Conservation (phyloP, 2,329 filamentous ascomycete genomes). For the Microsporum ferrugineum region DNA sequence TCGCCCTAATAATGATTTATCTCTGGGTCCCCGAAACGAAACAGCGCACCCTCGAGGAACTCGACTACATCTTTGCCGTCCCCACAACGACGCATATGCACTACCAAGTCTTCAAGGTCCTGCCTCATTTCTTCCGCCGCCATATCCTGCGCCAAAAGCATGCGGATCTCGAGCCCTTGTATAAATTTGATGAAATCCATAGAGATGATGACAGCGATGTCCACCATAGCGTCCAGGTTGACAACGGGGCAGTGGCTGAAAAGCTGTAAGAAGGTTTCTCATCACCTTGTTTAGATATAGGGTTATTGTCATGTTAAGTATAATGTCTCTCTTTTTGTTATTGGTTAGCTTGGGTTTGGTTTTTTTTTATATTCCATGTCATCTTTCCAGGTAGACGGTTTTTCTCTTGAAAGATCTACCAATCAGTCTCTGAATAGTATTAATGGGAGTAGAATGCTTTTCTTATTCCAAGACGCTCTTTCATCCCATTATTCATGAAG, state of each 20-base stretch:
- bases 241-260: not conserved
- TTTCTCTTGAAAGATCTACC: not conserved
- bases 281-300: not conserved
- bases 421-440: not conserved
- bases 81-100: slow-evolving; percentile 46
- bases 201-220: slow-evolving; percentile 6
- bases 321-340: slow-evolving; percentile 1
- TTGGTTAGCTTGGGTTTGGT: not conserved
- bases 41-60: slow-evolving; percentile 44
- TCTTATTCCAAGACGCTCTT: not conserved
- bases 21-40: slow-evolving; percentile 49
- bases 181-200: slow-evolving; percentile 35
- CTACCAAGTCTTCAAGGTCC: slow-evolving; percentile 46
- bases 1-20: slow-evolving; percentile 54
- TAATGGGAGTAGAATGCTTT: not conserved
- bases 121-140: slow-evolving; percentile 52
- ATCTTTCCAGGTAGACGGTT: not conserved
- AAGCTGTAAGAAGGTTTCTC: not conserved
- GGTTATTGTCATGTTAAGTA: not conserved
- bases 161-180: slow-evolving; percentile 40
- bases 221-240: not conserved
- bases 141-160: slow-evolving; percentile 42
- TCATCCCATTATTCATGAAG: too few species aligned
- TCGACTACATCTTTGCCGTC: slow-evolving; percentile 50
- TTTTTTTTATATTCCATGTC: not conserved